These are phyloP conservation scores for Populus deltoides DNA, from an alignment of 345 rosid species.

Conservation along the genomic window DNA sequence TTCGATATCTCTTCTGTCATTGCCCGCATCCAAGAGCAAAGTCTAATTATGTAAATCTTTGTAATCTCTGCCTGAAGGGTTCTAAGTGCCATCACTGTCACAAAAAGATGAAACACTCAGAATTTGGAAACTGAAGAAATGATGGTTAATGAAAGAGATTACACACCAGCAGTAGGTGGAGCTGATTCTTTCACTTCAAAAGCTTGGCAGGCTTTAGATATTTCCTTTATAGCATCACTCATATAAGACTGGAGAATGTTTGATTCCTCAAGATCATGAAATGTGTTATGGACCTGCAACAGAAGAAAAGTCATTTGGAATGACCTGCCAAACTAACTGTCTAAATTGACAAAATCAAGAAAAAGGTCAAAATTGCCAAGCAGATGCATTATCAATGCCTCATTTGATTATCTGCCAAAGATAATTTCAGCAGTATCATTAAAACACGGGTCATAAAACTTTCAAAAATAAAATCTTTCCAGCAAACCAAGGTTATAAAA, in stretches of 20 bases:
- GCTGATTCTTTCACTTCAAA: slow-evolving; percentile 91
- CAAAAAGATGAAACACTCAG: slow-evolving; percentile 30
- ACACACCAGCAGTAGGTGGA: slow-evolving; percentile 76
- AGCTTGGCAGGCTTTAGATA: slow-evolving; percentile 85
- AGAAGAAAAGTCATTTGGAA: slow-evolving; percentile 20
- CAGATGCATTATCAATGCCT: not conserved
- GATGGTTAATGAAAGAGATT: slow-evolving; percentile 22
- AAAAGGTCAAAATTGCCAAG: not conserved
- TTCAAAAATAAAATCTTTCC: not conserved
- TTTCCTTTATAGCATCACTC: slow-evolving; percentile 79
- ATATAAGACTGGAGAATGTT: slow-evolving; percentile 67
- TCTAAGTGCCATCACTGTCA: slow-evolving; percentile 66
- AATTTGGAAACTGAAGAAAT: slow-evolving; percentile 19
- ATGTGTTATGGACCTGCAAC: slow-evolving; percentile 70
- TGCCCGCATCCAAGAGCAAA: slow-evolving; percentile 95
- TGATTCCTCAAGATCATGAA: slow-evolving; percentile 79
- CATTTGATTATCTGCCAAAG: not conserved
- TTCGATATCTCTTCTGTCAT: slow-evolving; percentile 66
- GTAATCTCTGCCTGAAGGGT: slow-evolving; percentile 72
- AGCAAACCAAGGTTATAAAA: not conserved
- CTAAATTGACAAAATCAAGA: slow-evolving; percentile 6
- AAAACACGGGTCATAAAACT: not conserved
- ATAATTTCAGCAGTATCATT: not conserved
- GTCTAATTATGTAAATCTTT: slow-evolving; percentile 75
- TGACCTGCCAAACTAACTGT: slow-evolving; percentile 5